Evolutionary conservation across 805 yeast genomes (phyloP), one percentile per base, ranked within the genome.

Genomic region (Saccharomycodes ludwigii): DNA sequence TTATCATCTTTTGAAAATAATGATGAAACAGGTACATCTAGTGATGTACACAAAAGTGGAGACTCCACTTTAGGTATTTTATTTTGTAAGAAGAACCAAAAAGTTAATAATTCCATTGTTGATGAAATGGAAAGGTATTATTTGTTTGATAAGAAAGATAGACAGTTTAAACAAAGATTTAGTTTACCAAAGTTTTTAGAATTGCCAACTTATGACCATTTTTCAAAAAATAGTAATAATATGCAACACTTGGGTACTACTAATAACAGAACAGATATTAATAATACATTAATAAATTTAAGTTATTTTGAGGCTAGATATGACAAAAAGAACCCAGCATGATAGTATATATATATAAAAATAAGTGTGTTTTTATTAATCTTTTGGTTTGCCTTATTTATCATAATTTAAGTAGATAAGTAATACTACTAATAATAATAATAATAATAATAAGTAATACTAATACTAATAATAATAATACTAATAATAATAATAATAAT

Each of bases 271-370:
- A 24, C 32, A 6, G 38, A 47, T 4, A 40, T 52, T 23, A 53
- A 53, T 24, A 47, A 50, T 26, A 40, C 56, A 2, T 47, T 54
- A 29, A 32, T 49, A 21, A 53, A 50, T 28, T 29, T 53, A 25
- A 38, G 53, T 19, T 33, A 52, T 12, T 52, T 53, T 21, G 44
- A 48, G 36, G 52, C 56, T 5, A 39, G 42, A 12, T 40, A 42
- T 18, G 54, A 50, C 23, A 49, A 41, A 17, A 46, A 45, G 27
- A 52, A 53, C 31, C 56, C 56, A 4, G 39, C 41, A 13, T 51
- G 13, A 24, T 10, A 8, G 12, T 28, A 23, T 17, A n/a, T 28
- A 22, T 20, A 24, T 25, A 26, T 25, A 30, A 30, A 15, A 20
- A 20, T 20, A 20, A 9, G 11, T 20, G 11, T 20, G 11, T 11